Percentiles rank a stretch among this genome's conserved stretches.
Evolutionary conservation across 228 moss, liverwort and hornwort species (phyloP).

Genomic region (Sphagnum magellanicum): DNA sequence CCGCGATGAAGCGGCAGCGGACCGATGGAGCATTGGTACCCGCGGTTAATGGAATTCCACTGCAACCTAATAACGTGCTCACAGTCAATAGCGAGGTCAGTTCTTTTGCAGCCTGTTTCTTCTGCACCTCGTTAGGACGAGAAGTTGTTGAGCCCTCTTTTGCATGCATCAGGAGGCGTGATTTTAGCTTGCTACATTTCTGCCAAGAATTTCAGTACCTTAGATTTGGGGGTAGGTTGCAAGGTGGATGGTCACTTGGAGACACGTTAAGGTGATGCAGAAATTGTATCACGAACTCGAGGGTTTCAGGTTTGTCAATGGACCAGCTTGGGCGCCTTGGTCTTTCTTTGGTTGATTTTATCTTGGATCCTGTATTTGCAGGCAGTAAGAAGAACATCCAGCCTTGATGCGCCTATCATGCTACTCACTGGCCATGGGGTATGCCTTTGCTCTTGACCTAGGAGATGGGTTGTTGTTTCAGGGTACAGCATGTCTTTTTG

Average conservation of each 20-base stretch:
- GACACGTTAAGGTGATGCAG: not conserved
- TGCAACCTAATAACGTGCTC: constrained; percentile 24
- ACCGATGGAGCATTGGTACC: constrained; percentile 51
- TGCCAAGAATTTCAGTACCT: not conserved
- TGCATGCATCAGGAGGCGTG: too few relatives aligned
- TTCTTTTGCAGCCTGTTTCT: not conserved
- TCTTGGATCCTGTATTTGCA: not conserved
- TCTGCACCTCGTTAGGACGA: too few relatives aligned
- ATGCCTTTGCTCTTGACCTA: not conserved
- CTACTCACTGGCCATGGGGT: constrained; percentile 84
- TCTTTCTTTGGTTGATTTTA: not conserved
- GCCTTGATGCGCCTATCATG: constrained; percentile 88
- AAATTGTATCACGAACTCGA: not conserved
- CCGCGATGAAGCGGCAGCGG: constrained; percentile 69
- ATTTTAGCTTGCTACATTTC: too few relatives aligned
- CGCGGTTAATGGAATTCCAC: constrained; percentile 16
- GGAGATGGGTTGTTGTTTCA: too few relatives aligned
- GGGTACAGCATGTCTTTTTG: not conserved
- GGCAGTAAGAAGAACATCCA: constrained; percentile 81
- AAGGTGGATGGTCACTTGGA: not conserved
- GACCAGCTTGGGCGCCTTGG: not conserved
- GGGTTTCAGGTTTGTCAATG: not conserved
- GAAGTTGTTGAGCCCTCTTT: too few relatives aligned
- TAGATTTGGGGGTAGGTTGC: not conserved
- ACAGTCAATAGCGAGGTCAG: constrained; percentile 34